A percentile compares a stretch with the other conserved stretches of the same genome.
phyloP scores from a whole-genome alignment of 2,329 filamentous ascomycete genomes.

The Plectosphaerella sp. region DNA sequence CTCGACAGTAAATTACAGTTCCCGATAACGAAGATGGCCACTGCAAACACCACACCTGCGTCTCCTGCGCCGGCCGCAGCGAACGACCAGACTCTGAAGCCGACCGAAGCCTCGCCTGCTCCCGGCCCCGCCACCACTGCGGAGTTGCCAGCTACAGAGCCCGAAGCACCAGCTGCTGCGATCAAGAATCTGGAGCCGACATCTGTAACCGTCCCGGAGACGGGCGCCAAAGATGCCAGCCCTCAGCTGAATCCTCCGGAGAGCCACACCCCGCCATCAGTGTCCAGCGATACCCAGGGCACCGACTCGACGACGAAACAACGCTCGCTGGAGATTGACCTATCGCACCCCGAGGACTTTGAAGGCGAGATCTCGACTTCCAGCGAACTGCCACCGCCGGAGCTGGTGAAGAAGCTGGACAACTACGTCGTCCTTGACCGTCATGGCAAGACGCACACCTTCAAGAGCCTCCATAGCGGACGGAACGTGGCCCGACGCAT shows the following conservation, averaged over 20 bases:
- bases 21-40: not conserved
- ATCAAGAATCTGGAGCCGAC: not conserved
- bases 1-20: too few species aligned
- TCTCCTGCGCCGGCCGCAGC: not conserved
- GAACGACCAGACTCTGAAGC: not conserved
- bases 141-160: not conserved
- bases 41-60: not conserved
- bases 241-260: not conserved
- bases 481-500: constrained; percentile 50
- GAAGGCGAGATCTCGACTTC: constrained; percentile 50
- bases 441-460: constrained; percentile 54
- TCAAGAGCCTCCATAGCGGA: constrained; percentile 59
- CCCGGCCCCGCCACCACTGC: not conserved
- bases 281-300: not conserved
- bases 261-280: not conserved
- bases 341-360: constrained; percentile 45
- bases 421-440: constrained; percentile 56
- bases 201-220: not conserved
- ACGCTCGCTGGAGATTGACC: constrained; percentile 27
- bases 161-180: not conserved
- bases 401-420: constrained; percentile 46
- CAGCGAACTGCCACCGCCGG: constrained; percentile 47
- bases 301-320: constrained; percentile 6
- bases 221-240: not conserved
- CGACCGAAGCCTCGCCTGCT: not conserved